Evolutionary conservation across 169 alveolate species (phyloP).

Genomic region (Toxoplasma gondii): DNA sequence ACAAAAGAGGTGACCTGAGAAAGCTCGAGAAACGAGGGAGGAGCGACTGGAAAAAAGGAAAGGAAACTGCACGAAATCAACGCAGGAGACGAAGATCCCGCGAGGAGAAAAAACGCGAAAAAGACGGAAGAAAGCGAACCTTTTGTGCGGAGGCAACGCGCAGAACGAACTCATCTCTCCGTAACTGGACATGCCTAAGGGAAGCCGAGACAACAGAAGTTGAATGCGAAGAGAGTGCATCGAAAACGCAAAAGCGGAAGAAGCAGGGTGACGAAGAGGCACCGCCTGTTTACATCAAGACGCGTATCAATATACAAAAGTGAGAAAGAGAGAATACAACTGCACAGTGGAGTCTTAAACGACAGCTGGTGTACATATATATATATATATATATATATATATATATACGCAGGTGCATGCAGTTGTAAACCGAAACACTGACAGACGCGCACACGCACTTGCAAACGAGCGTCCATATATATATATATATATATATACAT

Average conservation of each 20-base stretch:
- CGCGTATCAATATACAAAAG: background rate
- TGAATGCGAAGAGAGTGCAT: background rate
- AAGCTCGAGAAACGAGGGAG: background rate
- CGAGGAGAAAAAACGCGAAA: background rate
- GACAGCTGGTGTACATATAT: no score
- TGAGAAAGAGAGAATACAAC: background rate
- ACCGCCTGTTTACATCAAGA: background rate
- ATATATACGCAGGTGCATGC: no score
- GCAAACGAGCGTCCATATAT: background rate
- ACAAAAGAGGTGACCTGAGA: background rate
- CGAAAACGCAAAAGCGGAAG: background rate
- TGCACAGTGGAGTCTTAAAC: background rate
- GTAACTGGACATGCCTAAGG: conserved; percentile 47
- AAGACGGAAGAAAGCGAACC: background rate
- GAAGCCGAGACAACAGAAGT: background rate
- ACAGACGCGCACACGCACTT: background rate
- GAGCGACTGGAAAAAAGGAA: background rate
- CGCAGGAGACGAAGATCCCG: background rate
- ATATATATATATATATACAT: background rate
- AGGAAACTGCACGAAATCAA: background rate
- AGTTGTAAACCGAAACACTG: no score
- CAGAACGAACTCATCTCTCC: conserved; percentile 53
- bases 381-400: no score
- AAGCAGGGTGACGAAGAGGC: background rate
- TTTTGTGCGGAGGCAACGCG: conserved; percentile 47